A percentile compares a stretch with the other conserved stretches of the same genome.
Evolutionary conservation across 306 rosid genomes (phyloP).

Genomic region (Cucumis cinereus): DNA sequence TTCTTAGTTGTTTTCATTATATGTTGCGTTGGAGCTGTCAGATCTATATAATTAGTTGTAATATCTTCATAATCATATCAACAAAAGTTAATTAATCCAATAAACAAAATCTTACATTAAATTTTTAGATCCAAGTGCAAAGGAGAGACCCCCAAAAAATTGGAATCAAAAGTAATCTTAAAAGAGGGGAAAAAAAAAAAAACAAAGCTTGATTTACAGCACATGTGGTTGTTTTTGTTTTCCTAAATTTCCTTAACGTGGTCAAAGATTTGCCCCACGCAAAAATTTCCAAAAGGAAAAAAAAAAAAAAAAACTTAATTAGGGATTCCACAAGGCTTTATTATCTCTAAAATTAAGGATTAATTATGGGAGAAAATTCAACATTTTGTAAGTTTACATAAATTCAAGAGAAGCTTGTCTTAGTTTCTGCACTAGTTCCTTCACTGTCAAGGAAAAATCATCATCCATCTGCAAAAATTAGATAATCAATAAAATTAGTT

Average conservation of each 20-base stretch:
- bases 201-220: neutral
- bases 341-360: neutral
- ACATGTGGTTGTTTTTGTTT: neutral
- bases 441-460: constrained; percentile 24
- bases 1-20: neutral
- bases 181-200: neutral
- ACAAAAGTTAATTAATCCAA: neutral
- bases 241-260: neutral
- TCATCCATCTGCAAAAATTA: constrained; percentile 39
- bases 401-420: constrained; percentile 17
- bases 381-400: neutral
- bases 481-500: neutral
- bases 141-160: neutral
- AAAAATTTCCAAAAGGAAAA: neutral
- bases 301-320: neutral
- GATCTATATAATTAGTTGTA: neutral
- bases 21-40: neutral
- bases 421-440: constrained; percentile 30
- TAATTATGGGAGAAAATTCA: neutral
- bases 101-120: neutral
- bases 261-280: neutral
- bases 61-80: too few relatives aligned
- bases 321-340: neutral
- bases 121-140: neutral
- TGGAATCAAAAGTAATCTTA: neutral